Percentiles rank a stretch among this genome's conserved stretches.
phyloP scores from a whole-genome alignment of 129 eudicot genomes.

The Lactuca sativa region DNA sequence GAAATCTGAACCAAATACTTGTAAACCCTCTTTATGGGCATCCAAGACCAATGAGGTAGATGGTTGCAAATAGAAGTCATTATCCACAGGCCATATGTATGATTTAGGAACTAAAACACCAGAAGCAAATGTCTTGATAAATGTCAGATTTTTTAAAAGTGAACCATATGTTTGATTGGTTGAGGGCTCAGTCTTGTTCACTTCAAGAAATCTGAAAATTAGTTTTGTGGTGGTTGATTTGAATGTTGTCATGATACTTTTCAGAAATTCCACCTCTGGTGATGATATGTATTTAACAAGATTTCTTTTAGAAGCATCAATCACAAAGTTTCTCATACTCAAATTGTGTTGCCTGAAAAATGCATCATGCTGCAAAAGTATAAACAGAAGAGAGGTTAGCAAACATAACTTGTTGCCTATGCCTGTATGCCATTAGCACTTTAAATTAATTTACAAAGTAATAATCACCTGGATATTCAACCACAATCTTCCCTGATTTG shows the following conservation, averaged over 20 bases:
- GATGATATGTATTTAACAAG: constrained; percentile 63
- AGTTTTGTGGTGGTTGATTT: constrained; percentile 49
- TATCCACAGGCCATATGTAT: constrained; percentile 61
- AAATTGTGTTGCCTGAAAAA: constrained; percentile 66
- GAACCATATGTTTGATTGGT: constrained; percentile 74
- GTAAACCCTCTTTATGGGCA: constrained; percentile 66
- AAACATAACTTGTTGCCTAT: neutral
- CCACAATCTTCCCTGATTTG: constrained; percentile 52
- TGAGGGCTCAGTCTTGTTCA: constrained; percentile 49
- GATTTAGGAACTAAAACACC: constrained; percentile 76
- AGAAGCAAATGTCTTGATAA: constrained; percentile 68
- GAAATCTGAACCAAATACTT: constrained; percentile 59
- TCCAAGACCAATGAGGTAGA: constrained; percentile 60
- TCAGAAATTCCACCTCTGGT: constrained; percentile 68
- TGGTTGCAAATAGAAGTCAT: constrained; percentile 42
- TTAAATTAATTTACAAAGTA: neutral
- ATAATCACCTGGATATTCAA: constrained; percentile 61
- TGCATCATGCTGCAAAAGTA: constrained; percentile 60
- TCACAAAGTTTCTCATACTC: constrained; percentile 59
- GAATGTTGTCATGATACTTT: constrained; percentile 43
- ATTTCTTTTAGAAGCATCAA: constrained; percentile 41
- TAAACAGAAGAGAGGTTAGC: neutral
- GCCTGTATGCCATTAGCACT: neutral
- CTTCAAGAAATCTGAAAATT: constrained; percentile 60
- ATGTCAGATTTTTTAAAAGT: constrained; percentile 57